Conservation (phyloP, 2,329 filamentous ascomycete species). For the Thelonectria rubi region DNA sequence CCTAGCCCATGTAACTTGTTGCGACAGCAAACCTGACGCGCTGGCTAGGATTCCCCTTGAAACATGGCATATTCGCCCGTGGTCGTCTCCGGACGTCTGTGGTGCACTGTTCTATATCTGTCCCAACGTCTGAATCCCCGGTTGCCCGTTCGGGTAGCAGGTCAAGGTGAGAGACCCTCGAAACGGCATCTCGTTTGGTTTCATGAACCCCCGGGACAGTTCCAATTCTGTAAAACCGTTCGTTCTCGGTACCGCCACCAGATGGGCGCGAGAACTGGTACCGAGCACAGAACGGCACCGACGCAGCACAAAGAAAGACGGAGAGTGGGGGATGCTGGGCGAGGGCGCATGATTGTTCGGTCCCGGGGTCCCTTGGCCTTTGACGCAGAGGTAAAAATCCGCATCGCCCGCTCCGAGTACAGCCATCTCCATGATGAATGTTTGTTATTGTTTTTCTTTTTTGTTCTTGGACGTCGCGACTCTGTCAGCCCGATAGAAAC, state of each 20-base stretch:
- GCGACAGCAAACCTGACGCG: conserved; percentile 32
- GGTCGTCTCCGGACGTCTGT: not conserved
- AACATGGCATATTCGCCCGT: conserved; percentile 34
- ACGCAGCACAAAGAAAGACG: not conserved
- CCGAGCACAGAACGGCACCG: not conserved
- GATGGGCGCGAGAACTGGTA: conserved; percentile 8
- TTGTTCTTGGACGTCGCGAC: not conserved
- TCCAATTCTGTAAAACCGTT: conserved; percentile 15
- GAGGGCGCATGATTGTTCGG: conserved; percentile 4
- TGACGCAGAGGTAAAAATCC: conserved; percentile 11
- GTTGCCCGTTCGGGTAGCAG: conserved; percentile 10
- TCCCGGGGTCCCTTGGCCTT: conserved; percentile 8
- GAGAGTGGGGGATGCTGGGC: conserved; percentile 6
- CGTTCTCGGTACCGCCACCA: not conserved
- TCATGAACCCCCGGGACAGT: conserved; percentile 11
- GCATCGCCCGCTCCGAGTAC: conserved; percentile 9
- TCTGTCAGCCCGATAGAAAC: conserved; percentile 4
- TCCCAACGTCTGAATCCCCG: conserved; percentile 5
- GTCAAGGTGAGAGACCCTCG: not conserved
- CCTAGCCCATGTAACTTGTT: conserved; percentile 26
- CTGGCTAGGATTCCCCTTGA: conserved; percentile 33
- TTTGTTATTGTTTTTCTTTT: conserved; percentile 10
- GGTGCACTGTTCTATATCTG: conserved; percentile 14
- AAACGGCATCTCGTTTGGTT: conserved; percentile 17
- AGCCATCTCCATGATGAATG: conserved; percentile 5